These are phyloP conservation scores for Cochliopodium minus DNA, from an alignment of 208 protist species.

Conservation along the genomic window DNA sequence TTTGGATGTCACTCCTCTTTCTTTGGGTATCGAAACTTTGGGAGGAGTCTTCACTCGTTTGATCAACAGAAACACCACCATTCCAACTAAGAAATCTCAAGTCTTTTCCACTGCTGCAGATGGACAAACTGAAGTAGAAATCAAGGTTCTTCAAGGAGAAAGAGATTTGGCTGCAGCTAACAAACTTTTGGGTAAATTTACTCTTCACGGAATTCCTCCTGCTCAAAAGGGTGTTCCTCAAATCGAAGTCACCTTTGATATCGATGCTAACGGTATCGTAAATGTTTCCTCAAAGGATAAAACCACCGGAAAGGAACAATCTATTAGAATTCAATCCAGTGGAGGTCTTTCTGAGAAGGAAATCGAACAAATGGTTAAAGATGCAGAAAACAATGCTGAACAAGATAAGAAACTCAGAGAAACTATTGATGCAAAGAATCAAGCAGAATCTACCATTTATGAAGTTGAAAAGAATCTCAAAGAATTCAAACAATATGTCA, in stretches of 20 bases:
- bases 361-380: conserved; percentile 61
- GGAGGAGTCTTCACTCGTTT: conserved; percentile 85
- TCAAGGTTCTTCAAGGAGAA: conserved; percentile 84
- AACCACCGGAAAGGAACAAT: conserved; percentile 68
- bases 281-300: conserved; percentile 84
- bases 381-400: conserved; percentile 53
- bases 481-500: conserved; percentile 14
- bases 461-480: conserved; percentile 47
- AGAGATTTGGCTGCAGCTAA: conserved; percentile 68
- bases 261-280: conserved; percentile 91
- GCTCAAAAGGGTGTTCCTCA: conserved; percentile 72
- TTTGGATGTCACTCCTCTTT: conserved; percentile 93
- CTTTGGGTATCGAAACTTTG: conserved; percentile 90
- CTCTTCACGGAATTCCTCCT: conserved; percentile 67
- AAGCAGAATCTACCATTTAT: conserved; percentile 43
- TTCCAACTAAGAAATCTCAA: conserved; percentile 89
- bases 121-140: conserved; percentile 72
- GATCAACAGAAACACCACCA: conserved; percentile 93
- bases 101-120: conserved; percentile 66
- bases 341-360: conserved; percentile 51
- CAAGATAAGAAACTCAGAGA: conserved; percentile 46
- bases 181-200: conserved; percentile 80
- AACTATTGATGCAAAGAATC: conserved; percentile 55
- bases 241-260: conserved; percentile 90
- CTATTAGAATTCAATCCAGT: conserved; percentile 77